Percentiles rank a stretch among this genome's conserved stretches.
Conservation (phyloP, 768 basidiomycete genomes). For the Rubroboletus pulcherrimus region DNA sequence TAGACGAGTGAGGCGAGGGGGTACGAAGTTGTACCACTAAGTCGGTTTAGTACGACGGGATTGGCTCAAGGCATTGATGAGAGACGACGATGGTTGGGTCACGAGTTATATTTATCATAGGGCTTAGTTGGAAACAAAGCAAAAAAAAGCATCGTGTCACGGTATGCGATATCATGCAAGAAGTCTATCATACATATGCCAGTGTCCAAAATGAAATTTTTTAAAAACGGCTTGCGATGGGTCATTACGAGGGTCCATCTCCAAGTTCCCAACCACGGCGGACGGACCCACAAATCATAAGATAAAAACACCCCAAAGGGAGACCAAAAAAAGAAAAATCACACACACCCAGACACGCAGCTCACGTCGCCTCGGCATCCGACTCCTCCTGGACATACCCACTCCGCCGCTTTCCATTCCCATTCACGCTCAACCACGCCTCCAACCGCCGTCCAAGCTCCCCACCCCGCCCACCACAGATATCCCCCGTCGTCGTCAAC, state of each 20-base stretch:
- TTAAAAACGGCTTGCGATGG: neutral
- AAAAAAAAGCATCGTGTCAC: neutral
- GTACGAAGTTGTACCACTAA: too few relatives aligned
- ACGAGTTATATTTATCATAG: too few relatives aligned
- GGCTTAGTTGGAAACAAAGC: too few relatives aligned
- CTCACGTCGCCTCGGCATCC: constrained; percentile 9
- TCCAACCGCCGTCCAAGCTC: constrained; percentile 74
- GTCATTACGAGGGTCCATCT: constrained; percentile 1
- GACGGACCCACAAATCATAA: neutral
- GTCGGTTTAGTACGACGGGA: too few relatives aligned
- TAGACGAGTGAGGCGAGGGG: neutral
- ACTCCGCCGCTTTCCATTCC: constrained; percentile 16
- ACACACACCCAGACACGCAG: neutral
- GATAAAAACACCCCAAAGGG: neutral
- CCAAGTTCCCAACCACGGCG: neutral
- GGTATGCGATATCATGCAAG: neutral
- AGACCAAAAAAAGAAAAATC: neutral
- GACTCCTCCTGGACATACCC: constrained; percentile 14
- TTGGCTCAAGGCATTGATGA: neutral
- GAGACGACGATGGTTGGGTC: too few relatives aligned
- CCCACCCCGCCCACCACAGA: constrained; percentile 75
- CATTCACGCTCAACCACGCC: constrained; percentile 58
- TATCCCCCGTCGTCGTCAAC: constrained; percentile 67
- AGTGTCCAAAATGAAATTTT: neutral
- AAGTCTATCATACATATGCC: neutral